These are phyloP conservation scores for Lenzites betulinus DNA, from an alignment of 768 basidiomycete genomes.

Conservation along the genomic window DNA sequence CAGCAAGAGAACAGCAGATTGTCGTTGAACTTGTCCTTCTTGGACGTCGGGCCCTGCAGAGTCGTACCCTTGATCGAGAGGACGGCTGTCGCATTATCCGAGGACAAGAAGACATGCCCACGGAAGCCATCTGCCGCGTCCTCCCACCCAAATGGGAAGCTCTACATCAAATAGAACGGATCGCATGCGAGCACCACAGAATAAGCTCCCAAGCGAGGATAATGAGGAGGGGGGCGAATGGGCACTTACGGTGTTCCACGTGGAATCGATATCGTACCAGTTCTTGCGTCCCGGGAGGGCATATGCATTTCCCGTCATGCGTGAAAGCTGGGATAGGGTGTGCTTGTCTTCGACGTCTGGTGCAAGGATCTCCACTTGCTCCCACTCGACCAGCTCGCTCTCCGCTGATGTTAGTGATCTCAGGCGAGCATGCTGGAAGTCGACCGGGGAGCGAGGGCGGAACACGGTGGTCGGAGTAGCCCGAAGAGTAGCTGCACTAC, in stretches of 20 bases:
- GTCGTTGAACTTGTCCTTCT: slow-evolving; percentile 93
- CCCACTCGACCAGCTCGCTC: slow-evolving; percentile 66
- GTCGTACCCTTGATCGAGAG: slow-evolving; percentile 93
- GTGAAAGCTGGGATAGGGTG: slow-evolving; percentile 78
- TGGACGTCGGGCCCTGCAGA: slow-evolving; percentile 80
- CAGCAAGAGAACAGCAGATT: slow-evolving; percentile 90
- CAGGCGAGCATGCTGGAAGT: slow-evolving; percentile 52
- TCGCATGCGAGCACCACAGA: background rate
- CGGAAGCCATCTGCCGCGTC: slow-evolving; percentile 72
- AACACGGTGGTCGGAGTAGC: slow-evolving; percentile 59
- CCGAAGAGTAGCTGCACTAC: slow-evolving; percentile 35
- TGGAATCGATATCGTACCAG: slow-evolving; percentile 80
- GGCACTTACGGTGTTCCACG: slow-evolving; percentile 60
- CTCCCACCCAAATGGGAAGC: slow-evolving; percentile 82
- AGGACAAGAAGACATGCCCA: slow-evolving; percentile 84
- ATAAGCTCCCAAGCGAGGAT: slow-evolving; percentile 6
- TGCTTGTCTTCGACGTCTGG: slow-evolving; percentile 81
- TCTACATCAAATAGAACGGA: slow-evolving; percentile 41
- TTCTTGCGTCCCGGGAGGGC: slow-evolving; percentile 64
- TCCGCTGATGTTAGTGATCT: slow-evolving; percentile 51
- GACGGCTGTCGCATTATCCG: slow-evolving; percentile 79
- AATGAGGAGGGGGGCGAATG: background rate
- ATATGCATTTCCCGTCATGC: slow-evolving; percentile 92
- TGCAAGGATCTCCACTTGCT: slow-evolving; percentile 59
- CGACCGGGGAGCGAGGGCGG: slow-evolving; percentile 55